phyloP scores from a whole-genome alignment of 768 basidiomycete species.

The Porpolomopsis calyptriformis region DNA sequence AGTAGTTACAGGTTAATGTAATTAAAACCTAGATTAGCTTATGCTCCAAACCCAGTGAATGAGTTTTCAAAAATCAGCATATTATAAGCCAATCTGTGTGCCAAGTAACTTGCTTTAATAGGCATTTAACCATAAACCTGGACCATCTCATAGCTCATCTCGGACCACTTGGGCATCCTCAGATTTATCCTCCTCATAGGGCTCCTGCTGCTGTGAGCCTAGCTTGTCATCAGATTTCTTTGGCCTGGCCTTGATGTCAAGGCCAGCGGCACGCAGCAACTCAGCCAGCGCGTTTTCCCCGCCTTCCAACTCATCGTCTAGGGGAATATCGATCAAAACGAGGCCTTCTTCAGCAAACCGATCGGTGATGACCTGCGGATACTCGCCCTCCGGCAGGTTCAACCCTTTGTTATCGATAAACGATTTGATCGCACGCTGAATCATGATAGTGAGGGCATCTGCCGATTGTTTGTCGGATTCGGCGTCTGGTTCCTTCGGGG shows the following conservation, averaged over 20 bases:
- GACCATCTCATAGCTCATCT: neutral
- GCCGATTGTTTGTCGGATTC: conserved; percentile 13
- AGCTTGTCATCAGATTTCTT: conserved; percentile 17
- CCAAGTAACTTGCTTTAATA: too few species aligned
- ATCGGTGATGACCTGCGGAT: conserved; percentile 31
- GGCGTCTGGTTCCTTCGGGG: conserved; percentile 4
- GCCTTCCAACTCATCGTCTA: conserved; percentile 26
- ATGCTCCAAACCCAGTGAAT: too few species aligned
- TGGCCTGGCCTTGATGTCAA: conserved; percentile 33
- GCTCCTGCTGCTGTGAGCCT: conserved; percentile 19
- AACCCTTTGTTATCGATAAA: conserved; percentile 20
- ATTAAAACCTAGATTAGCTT: too few species aligned
- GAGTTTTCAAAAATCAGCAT: too few species aligned
- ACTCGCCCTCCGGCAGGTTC: conserved; percentile 15
- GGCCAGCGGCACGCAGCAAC: conserved; percentile 43
- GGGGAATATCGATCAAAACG: conserved; percentile 33
- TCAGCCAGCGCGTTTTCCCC: conserved; percentile 27
- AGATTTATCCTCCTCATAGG: conserved; percentile 24
- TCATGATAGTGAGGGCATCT: conserved; percentile 22
- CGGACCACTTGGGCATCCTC: conserved; percentile 2
- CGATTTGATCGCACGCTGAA: conserved; percentile 31
- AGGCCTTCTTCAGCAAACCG: conserved; percentile 29
- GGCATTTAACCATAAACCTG: neutral
- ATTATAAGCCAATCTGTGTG: too few species aligned
- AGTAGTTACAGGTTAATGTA: too few species aligned